These are phyloP conservation scores for Cercospora brassicicola DNA, from an alignment of 2,329 filamentous ascomycete species.

Conservation along the genomic window DNA sequence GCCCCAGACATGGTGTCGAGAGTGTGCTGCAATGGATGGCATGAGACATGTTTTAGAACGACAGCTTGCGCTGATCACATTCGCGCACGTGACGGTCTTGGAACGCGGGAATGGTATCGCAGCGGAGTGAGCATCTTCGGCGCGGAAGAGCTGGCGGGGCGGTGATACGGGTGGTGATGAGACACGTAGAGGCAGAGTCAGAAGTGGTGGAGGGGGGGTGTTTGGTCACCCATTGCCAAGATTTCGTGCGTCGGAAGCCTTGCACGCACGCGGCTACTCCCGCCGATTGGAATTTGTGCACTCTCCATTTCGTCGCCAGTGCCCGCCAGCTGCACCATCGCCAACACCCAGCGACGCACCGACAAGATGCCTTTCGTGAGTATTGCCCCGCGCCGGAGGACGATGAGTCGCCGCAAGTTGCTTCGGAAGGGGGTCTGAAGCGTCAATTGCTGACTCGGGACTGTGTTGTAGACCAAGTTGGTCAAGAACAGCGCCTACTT, in stretches of 20 bases:
- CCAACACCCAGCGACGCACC: constrained; percentile 9
- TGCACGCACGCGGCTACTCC: neutral
- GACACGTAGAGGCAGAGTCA: neutral
- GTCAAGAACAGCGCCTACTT: constrained; percentile 21
- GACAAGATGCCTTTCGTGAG: constrained; percentile 48
- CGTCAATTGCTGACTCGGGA: constrained; percentile 99
- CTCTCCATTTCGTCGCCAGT: neutral
- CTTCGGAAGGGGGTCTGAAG: constrained; percentile 94
- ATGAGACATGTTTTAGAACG: constrained; percentile 12
- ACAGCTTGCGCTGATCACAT: neutral
- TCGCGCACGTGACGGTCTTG: neutral
- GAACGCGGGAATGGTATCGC: neutral
- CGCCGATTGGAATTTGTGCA: neutral
- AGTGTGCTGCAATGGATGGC: neutral
- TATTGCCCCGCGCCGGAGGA: constrained; percentile 8
- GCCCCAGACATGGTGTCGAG: neutral
- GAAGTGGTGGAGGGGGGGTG: neutral
- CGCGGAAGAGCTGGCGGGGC: neutral
- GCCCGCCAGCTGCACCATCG: constrained; percentile 12
- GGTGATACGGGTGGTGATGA: neutral
- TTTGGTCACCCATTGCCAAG: constrained; percentile 5
- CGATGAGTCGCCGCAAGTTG: constrained; percentile 89
- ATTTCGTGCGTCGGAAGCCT: neutral
- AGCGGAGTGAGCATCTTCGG: neutral
- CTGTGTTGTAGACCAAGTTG: constrained; percentile 40